A percentile compares a stretch with the other conserved stretches of the same genome.
These are phyloP conservation scores for Aspergillus panamensis DNA, from an alignment of 495 filamentous ascomycete genomes.

Conservation along the genomic window DNA sequence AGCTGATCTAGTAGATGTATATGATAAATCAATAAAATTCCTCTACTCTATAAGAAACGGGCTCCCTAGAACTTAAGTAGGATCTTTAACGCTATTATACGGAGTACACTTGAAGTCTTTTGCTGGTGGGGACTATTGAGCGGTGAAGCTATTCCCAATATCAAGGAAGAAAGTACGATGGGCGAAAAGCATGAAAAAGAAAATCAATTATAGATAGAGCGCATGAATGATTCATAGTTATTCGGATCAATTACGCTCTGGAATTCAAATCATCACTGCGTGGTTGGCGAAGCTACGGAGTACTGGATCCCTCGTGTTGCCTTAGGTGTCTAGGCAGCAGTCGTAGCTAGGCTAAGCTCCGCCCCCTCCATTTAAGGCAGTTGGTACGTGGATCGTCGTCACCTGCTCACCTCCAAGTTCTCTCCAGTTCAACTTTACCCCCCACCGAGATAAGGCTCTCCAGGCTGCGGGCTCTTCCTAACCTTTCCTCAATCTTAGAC, in stretches of 20 bases:
- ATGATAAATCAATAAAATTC: not conserved
- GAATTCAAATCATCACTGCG: no score
- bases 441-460: not conserved
- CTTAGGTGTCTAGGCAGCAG: constrained; percentile 10
- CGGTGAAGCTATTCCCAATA: no score
- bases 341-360: not conserved
- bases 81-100: no score
- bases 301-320: not conserved
- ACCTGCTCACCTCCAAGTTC: not conserved
- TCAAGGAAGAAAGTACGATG: no score
- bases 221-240: no score
- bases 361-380: not conserved
- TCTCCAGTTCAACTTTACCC: not conserved
- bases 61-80: no score
- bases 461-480: constrained; percentile 6
- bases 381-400: not conserved
- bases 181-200: no score
- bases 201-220: no score
- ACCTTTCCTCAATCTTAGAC: not conserved
- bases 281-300: not conserved
- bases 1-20: not conserved
- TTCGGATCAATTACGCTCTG: no score
- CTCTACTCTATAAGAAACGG: no score
- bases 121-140: no score
- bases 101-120: no score